These are phyloP conservation scores for Chaetoceros muelleri DNA, from an alignment of 108 stramenopile species.

Conservation along the genomic window DNA sequence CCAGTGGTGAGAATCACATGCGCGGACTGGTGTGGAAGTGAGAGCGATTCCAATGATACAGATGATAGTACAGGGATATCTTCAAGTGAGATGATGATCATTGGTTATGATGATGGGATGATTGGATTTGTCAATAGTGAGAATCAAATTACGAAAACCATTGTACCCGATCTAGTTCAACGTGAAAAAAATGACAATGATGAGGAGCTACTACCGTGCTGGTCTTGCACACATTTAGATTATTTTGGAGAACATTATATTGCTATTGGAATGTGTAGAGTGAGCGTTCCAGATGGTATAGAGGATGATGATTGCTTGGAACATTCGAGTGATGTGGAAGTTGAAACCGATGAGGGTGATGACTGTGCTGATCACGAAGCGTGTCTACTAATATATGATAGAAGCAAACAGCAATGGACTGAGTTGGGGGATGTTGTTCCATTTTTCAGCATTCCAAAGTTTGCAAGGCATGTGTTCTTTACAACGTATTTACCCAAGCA, in stretches of 20 bases:
- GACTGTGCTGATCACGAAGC: constrained; percentile 38
- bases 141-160: background rate
- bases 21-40: constrained; percentile 18
- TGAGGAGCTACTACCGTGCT: constrained; percentile 2
- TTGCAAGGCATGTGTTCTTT: constrained; percentile 61
- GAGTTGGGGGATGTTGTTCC: constrained; percentile 73
- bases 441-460: constrained; percentile 69
- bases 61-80: background rate
- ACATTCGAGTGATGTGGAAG: constrained; percentile 50
- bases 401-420: constrained; percentile 23
- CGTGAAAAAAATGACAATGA: background rate
- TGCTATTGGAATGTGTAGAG: constrained; percentile 45
- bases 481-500: constrained; percentile 20
- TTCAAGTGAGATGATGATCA: constrained; percentile 1
- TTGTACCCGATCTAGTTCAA: background rate
- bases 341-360: constrained; percentile 35
- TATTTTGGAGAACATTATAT: constrained; percentile 32
- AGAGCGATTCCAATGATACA: constrained; percentile 15
- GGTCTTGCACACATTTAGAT: constrained; percentile 50
- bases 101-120: constrained; percentile 11
- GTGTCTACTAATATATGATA: constrained; percentile 8
- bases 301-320: constrained; percentile 49
- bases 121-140: background rate
- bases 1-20: constrained; percentile 17
- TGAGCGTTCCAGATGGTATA: constrained; percentile 25